Percentiles rank a stretch among this genome's conserved stretches.
Evolutionary conservation across 2,329 filamentous ascomycete genomes (phyloP).

Genomic region (Penicillium sp.): DNA sequence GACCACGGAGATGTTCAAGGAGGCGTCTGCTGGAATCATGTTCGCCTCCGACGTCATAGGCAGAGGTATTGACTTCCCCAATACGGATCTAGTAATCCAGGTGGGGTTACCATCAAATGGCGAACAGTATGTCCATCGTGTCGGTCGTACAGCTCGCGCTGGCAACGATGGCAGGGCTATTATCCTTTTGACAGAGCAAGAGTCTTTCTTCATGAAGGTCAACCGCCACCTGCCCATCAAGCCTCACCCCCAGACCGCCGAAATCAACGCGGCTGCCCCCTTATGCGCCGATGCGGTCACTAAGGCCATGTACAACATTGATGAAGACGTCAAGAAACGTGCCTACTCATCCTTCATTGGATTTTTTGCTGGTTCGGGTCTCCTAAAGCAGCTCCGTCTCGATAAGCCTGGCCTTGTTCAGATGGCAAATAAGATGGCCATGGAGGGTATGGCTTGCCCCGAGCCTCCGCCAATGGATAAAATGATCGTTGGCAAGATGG

Average conservation of each 20-base stretch:
- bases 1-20: conserved; percentile 42
- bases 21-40: conserved; percentile 44
- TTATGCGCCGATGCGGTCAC: conserved; percentile 29
- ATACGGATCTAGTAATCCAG: conserved; percentile 47
- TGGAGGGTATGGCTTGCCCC: conserved; percentile 35
- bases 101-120: conserved; percentile 48
- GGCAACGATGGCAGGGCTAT: conserved; percentile 50
- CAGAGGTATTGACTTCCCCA: conserved; percentile 50
- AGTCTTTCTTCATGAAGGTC: conserved; percentile 48
- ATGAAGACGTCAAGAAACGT: conserved; percentile 32
- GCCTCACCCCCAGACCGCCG: conserved; percentile 41
- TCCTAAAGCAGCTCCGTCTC: conserved; percentile 30
- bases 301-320: conserved; percentile 26
- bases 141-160: conserved; percentile 62
- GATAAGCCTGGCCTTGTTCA: conserved; percentile 32
- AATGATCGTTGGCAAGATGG: conserved; percentile 39
- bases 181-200: conserved; percentile 49
- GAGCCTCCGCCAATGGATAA: conserved; percentile 38
- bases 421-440: conserved; percentile 36
- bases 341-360: conserved; percentile 37
- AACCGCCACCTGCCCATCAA: conserved; percentile 50
- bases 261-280: conserved; percentile 36
- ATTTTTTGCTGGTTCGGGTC: conserved; percentile 33
- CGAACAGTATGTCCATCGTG: conserved; percentile 47
- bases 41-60: conserved; percentile 48